A percentile compares a stretch with the other conserved stretches of the same genome.
phyloP scores from a whole-genome alignment of 148 eudicot species.

The Nyssa sinensis region DNA sequence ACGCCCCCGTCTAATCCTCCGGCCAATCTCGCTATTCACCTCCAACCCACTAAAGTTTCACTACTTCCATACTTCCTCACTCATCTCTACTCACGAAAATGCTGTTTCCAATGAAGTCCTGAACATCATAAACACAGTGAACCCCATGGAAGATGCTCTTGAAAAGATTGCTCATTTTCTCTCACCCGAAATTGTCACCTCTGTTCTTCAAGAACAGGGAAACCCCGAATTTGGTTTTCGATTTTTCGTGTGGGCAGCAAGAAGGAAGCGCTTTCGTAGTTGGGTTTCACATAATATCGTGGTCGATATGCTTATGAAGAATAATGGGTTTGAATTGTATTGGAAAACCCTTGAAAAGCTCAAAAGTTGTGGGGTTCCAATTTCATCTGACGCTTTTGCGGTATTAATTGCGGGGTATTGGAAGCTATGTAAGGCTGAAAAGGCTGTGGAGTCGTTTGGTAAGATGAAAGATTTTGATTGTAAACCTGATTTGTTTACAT shows the following conservation, averaged over 20 bases:
- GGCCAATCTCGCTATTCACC: slow-evolving; percentile 7
- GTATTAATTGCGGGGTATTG: slow-evolving; percentile 61
- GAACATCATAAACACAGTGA: slow-evolving; percentile 26
- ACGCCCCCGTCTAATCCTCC: slow-evolving; percentile 16
- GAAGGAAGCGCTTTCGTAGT: slow-evolving; percentile 19
- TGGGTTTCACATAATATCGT: slow-evolving; percentile 40
- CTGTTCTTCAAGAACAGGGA: slow-evolving; percentile 31
- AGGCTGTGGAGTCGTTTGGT: slow-evolving; percentile 67
- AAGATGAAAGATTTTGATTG: slow-evolving; percentile 65
- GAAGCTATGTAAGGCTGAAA: slow-evolving; percentile 45
- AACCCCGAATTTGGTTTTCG: slow-evolving; percentile 50
- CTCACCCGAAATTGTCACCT: slow-evolving; percentile 27
- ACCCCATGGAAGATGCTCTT: slow-evolving; percentile 51
- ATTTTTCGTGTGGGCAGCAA: slow-evolving; percentile 69
- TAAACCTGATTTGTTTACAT: slow-evolving; percentile 53
- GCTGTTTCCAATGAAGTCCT: slow-evolving; percentile 28
- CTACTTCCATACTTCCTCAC: not conserved
- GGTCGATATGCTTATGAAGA: slow-evolving; percentile 31
- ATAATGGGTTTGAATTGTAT: slow-evolving; percentile 49
- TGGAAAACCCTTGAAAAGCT: slow-evolving; percentile 63
- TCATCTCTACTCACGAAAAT: slow-evolving; percentile 19
- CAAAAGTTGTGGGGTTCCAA: slow-evolving; percentile 22
- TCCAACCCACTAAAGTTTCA: not conserved
- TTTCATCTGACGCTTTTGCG: slow-evolving; percentile 50
- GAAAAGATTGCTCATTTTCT: slow-evolving; percentile 32